Evolutionary conservation across 176 grass and related monocot species (phyloP).

Genomic region (Dactylis glomerata): DNA sequence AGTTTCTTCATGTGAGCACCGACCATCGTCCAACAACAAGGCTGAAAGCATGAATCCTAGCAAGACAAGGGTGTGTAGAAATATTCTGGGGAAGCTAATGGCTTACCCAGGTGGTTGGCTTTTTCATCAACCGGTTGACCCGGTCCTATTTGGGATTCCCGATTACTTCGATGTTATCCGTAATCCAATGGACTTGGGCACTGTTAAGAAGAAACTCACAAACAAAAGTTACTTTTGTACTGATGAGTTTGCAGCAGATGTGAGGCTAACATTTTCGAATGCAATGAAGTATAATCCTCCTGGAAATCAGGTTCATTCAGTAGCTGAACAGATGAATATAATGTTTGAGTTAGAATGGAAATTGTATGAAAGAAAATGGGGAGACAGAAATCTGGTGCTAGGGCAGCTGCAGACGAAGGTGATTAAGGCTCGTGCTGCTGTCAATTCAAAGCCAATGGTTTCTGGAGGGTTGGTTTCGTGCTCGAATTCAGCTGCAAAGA

Average conservation of each 20-base stretch:
- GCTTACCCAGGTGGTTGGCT: constrained; percentile 62
- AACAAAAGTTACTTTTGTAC: constrained; percentile 45
- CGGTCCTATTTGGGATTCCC: constrained; percentile 57
- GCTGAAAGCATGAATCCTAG: constrained; percentile 49
- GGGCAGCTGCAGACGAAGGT: constrained; percentile 12
- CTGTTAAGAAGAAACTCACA: constrained; percentile 62
- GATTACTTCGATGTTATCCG: constrained; percentile 83
- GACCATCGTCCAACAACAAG: constrained; percentile 15
- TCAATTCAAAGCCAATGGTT: not conserved
- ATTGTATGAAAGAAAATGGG: constrained; percentile 60
- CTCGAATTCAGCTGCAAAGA: constrained; percentile 28
- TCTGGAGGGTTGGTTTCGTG: not conserved
- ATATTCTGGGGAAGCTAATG: constrained; percentile 66
- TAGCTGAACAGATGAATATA: constrained; percentile 64
- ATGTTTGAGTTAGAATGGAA: constrained; percentile 65
- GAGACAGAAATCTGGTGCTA: constrained; percentile 9
- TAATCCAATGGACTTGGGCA: constrained; percentile 84
- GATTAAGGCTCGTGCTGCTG: constrained; percentile 17
- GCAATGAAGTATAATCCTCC: constrained; percentile 91
- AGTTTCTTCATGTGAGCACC: constrained; percentile 15
- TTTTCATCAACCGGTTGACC: constrained; percentile 77
- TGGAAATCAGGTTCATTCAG: constrained; percentile 64
- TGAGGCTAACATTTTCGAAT: constrained; percentile 79
- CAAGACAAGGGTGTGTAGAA: constrained; percentile 55
- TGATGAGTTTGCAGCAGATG: constrained; percentile 66